Conservation (phyloP, 371 early-diverging fungal species). For the Apophysomyces ossiformis region DNA sequence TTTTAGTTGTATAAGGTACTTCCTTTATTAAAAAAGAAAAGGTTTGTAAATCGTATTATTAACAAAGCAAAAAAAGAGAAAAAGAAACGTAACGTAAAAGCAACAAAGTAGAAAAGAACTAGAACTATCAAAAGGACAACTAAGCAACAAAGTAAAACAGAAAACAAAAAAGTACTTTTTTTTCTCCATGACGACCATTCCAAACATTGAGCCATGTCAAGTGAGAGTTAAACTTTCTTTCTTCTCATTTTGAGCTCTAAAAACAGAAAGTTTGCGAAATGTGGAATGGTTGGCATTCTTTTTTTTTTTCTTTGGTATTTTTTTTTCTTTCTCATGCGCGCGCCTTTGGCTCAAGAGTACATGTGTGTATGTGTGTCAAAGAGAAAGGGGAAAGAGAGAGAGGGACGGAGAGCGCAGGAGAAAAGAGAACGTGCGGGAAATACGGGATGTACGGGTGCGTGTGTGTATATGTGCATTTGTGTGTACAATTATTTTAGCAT, state of each 20-base stretch:
- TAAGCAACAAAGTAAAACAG: background rate
- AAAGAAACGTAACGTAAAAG: background rate
- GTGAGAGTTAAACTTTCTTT: too few relatives aligned
- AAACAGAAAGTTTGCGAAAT: too few relatives aligned
- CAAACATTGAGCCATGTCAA: too few relatives aligned
- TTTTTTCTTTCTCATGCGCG: too few relatives aligned
- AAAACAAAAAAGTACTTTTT: background rate
- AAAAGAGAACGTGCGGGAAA: background rate
- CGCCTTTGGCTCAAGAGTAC: too few relatives aligned
- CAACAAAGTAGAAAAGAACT: background rate
- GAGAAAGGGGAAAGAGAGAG: background rate
- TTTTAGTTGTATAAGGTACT: background rate
- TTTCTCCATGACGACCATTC: too few relatives aligned
- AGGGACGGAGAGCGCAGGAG: background rate
- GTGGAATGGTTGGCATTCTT: too few relatives aligned
- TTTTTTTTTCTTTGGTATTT: too few relatives aligned
- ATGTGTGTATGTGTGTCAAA: too few relatives aligned
- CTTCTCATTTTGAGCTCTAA: too few relatives aligned
- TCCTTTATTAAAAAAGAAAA: background rate
- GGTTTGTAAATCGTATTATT: constrained; percentile 7
- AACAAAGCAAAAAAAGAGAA: constrained; percentile 4
- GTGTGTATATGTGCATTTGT: background rate
- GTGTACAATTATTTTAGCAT: constrained; percentile 9
- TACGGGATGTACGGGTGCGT: too few relatives aligned
- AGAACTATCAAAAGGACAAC: constrained; percentile 6